Base-by-base conservation (phyloP, 2,329 filamentous ascomycete genomes). In the Xylaria polymorpha region DNA sequence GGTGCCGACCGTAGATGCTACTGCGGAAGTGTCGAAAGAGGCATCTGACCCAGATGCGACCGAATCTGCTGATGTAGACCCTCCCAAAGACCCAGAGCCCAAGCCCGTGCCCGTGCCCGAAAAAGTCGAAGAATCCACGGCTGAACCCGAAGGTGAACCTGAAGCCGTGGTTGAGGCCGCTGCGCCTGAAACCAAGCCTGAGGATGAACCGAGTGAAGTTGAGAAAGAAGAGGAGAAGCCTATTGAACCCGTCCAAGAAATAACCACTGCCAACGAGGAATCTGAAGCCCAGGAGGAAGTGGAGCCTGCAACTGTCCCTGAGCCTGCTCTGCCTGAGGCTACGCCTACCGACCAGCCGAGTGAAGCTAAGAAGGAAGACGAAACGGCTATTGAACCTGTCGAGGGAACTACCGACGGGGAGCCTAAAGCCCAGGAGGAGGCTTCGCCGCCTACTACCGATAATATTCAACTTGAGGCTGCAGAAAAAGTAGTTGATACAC, bases 21-120 rank as follows among this genome's bases (percentile, higher is more conserved):
- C 51, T 35, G 46, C 58, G 3, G 59, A 63, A 29, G 55, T 41
- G 20, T 50, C 57, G 25, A 35, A 66, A 39, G 71, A 68, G 43
- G n/a, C 67, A 58, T 20, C 62, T n/a, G 39, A 61, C 48, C 20
- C 58, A 46, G 32, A n/a, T 15, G 41, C 22, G 4, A 44, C 29
- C 18, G 53, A 63, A 32, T 51, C 62, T 41, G 20, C 37, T 20
- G 59, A 67, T 46, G 56, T 57, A n/a, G 64, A 65, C 3, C 25
- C 67, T 10, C n/a, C 68, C 6, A 63, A 50, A n/a, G 67, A 67
- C 5, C 25, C 48, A 20, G 53, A 61, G 8, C 60, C 64, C 39
- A 48, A 67, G 58, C 57, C 51, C 18, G 35, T 32, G 7, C 60
- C 64, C 39, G 53, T 66, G 58, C 57, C 57, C 22, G 44, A 43